Evolutionary conservation across 2,329 filamentous ascomycete species (phyloP).

Genomic region (Chrysoporthe puriensis): DNA sequence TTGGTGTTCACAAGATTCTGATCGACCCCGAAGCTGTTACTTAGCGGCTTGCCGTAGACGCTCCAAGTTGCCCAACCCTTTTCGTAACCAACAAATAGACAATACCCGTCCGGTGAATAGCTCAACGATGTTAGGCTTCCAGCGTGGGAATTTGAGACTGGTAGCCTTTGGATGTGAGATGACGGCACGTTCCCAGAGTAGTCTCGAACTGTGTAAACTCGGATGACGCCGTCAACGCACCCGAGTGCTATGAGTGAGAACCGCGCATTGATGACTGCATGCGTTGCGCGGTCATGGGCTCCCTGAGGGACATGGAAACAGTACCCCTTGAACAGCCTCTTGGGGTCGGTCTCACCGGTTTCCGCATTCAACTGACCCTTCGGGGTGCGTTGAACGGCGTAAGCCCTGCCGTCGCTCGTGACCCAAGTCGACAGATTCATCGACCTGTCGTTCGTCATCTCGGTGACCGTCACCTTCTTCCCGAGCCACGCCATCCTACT

Average conservation of each 20-base stretch:
- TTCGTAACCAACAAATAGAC: constrained; percentile 90
- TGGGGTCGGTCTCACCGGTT: constrained; percentile 52
- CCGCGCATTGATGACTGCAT: constrained; percentile 85
- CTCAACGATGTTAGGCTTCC: constrained; percentile 74
- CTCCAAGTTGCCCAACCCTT: constrained; percentile 96
- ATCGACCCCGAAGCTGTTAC: constrained; percentile 79
- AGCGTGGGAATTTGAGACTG: constrained; percentile 68
- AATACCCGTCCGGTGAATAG: constrained; percentile 96
- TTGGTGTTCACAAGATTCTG: constrained; percentile 65
- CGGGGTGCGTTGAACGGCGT: constrained; percentile 80
- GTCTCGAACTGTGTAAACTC: constrained; percentile 91
- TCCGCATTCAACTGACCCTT: constrained; percentile 44
- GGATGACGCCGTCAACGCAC: constrained; percentile 76
- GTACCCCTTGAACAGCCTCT: constrained; percentile 82
- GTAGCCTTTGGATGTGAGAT: constrained; percentile 76
- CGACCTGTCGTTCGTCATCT: constrained; percentile 92
- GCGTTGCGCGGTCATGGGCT: constrained; percentile 64
- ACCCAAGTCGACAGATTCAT: constrained; percentile 97
- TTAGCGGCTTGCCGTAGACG: constrained; percentile 90
- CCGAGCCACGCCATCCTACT: constrained; percentile 85
- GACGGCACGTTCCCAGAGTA: constrained; percentile 90
- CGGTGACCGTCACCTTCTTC: constrained; percentile 73
- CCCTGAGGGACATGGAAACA: constrained; percentile 80
- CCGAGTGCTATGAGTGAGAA: constrained; percentile 93
- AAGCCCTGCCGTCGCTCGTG: constrained; percentile 83